A percentile compares a stretch with the other conserved stretches of the same genome.
Evolutionary conservation across 306 rosid species (phyloP).

Genomic region (Coriaria nepalensis): DNA sequence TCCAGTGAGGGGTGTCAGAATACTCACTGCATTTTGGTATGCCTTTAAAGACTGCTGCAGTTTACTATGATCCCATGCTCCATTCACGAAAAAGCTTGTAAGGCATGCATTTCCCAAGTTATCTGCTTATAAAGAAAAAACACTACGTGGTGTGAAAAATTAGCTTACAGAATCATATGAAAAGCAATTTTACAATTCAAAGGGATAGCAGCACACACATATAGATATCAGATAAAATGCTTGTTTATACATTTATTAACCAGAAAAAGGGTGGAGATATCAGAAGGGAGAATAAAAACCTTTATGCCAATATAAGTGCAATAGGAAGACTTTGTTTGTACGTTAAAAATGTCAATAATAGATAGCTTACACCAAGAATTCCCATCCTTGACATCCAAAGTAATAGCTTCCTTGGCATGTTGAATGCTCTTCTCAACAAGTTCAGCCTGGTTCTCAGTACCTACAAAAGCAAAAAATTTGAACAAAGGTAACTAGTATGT

Average conservation of each 20-base stretch:
- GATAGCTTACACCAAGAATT: slow-evolving; percentile 80
- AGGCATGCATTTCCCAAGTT: slow-evolving; percentile 93
- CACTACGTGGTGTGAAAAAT: not conserved
- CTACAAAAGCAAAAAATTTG: slow-evolving; percentile 23
- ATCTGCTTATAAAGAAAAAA: slow-evolving; percentile 37
- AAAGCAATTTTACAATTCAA: too few relatives aligned
- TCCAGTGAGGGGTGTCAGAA: slow-evolving; percentile 11
- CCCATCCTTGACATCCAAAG: slow-evolving; percentile 91
- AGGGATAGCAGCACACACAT: too few relatives aligned
- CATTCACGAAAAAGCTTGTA: slow-evolving; percentile 77
- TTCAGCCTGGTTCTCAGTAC: slow-evolving; percentile 66
- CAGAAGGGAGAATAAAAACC: too few relatives aligned
- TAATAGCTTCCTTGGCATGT: slow-evolving; percentile 80
- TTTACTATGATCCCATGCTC: slow-evolving; percentile 84
- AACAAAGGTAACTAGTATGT: slow-evolving; percentile 5
- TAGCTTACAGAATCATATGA: too few relatives aligned
- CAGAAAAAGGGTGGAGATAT: too few relatives aligned
- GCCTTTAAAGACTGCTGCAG: slow-evolving; percentile 84
- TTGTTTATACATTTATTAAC: too few relatives aligned
- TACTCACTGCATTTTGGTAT: slow-evolving; percentile 93
- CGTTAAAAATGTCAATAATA: slow-evolving; percentile 4
- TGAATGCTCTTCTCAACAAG: slow-evolving; percentile 92
- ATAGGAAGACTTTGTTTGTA: not conserved
- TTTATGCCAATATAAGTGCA: too few relatives aligned
- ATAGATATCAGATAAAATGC: too few relatives aligned